These are phyloP conservation scores for Blumeriella jaapii DNA, from an alignment of 2,329 filamentous ascomycete genomes.

Conservation along the genomic window DNA sequence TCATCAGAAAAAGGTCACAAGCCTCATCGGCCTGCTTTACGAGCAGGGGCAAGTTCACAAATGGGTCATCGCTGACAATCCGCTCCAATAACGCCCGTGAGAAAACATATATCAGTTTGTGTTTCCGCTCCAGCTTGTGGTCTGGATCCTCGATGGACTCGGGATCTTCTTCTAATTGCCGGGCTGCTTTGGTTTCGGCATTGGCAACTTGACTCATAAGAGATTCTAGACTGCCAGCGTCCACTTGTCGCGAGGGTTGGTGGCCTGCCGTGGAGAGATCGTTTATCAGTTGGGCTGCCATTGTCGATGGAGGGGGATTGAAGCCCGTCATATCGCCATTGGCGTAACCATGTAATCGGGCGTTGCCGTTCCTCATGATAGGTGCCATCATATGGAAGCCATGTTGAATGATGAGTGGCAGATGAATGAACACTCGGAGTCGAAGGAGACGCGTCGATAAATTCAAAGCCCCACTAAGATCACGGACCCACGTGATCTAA, in stretches of 20 bases:
- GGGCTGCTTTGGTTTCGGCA: slow-evolving; percentile 44
- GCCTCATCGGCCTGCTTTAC: slow-evolving; percentile 56
- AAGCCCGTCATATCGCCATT: slow-evolving; percentile 12
- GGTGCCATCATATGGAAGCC: slow-evolving; percentile 19
- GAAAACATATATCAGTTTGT: slow-evolving; percentile 77
- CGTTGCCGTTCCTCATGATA: slow-evolving; percentile 8
- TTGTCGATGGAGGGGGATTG: slow-evolving; percentile 57
- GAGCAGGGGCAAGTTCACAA: slow-evolving; percentile 42
- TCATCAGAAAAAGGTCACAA: slow-evolving; percentile 64
- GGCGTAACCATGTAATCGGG: slow-evolving; percentile 9
- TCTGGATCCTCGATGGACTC: slow-evolving; percentile 34
- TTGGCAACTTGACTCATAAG: slow-evolving; percentile 48
- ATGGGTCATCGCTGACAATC: slow-evolving; percentile 56
- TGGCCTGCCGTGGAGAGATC: slow-evolving; percentile 57
- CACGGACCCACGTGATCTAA: slow-evolving; percentile 8
- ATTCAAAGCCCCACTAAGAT: slow-evolving; percentile 9
- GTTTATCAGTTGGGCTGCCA: slow-evolving; percentile 79
- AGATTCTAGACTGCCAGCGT: slow-evolving; percentile 52
- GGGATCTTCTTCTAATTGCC: slow-evolving; percentile 17
- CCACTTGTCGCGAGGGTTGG: slow-evolving; percentile 49
- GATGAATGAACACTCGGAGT: not conserved
- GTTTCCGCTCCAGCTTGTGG: slow-evolving; percentile 64
- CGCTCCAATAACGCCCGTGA: slow-evolving; percentile 66
- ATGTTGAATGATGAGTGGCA: slow-evolving; percentile 12
- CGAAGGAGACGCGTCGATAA: slow-evolving; percentile 6